Conservation (phyloP, 352 stramenopile genomes). For the Peronospora belbahrii region DNA sequence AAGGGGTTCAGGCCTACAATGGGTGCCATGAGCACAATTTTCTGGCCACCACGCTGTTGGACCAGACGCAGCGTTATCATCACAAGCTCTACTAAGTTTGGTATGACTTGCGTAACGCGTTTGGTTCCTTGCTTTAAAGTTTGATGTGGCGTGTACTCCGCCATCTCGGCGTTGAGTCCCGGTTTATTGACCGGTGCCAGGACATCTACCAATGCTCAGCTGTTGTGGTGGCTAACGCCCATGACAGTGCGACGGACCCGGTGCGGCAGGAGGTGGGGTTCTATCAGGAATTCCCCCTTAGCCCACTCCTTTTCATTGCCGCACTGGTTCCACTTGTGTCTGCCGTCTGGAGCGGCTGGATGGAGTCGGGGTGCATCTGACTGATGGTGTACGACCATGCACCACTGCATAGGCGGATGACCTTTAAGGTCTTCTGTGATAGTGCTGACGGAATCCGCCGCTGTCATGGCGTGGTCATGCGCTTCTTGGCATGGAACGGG, state of each 20-base stretch:
- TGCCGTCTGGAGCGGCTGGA: slow-evolving; percentile 1
- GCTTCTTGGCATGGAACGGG: slow-evolving; percentile 3
- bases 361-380: not conserved
- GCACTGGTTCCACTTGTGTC: slow-evolving; percentile 5
- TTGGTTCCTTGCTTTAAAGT: slow-evolving; percentile 9
- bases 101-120: slow-evolving; percentile 22
- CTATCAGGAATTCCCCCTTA: slow-evolving; percentile 18
- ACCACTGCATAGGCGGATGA: slow-evolving; percentile 5
- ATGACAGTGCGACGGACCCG: slow-evolving; percentile 11
- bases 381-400: not conserved
- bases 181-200: slow-evolving; percentile 1
- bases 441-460: not conserved
- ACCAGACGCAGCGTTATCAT: too few species aligned
- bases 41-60: not conserved
- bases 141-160: slow-evolving; percentile 14
- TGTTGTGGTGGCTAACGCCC: slow-evolving; percentile 12
- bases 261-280: slow-evolving; percentile 14
- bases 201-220: slow-evolving; percentile 6
- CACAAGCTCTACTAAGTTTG: slow-evolving; percentile 12
- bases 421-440: slow-evolving; percentile 1
- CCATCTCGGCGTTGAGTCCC: slow-evolving; percentile 3
- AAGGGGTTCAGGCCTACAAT: slow-evolving; percentile 17
- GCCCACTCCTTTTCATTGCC: slow-evolving; percentile 20
- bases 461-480: slow-evolving; percentile 1
- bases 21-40: slow-evolving; percentile 23